Evolutionary conservation across 768 basidiomycete genomes (phyloP), one percentile per base, ranked within the genome.

Genomic region (Lentinula aciculospora): DNA sequence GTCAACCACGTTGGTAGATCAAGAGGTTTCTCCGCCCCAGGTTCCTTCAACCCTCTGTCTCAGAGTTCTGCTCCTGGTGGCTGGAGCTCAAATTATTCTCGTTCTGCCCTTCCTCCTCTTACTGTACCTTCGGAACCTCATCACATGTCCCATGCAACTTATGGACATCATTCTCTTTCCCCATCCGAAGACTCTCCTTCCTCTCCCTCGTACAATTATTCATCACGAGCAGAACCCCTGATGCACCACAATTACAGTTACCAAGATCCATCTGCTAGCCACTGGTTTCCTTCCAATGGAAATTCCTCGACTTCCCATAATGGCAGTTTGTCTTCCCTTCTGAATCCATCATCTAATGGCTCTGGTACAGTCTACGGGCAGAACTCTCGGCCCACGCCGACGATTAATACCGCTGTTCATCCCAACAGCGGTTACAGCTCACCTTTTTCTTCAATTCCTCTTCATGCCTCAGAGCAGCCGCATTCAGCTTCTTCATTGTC

Each of bases 11-110:
- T 80, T 42, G 83, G 85, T 65, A 81, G 86, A 58, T 78, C 83
- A 32, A 85, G 91, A 50, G 90, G 89, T 29, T 92, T 92, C 68
- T 91, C 91, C 58, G 88, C 89, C 2, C 91, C 90, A 40, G 88
- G 89, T 48, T 84, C 89, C 0, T 92, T 85, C 70, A 84, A 84
- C 1, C 88, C 88, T 48, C 80, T 89, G 61, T 79, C 74, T 66
- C 36, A 21, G 4, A 53, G 12, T 23, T 39, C 88, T 47, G 74
- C 75, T 58, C 71, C 81, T 36, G 66, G 80, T 46, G 80, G 79
- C 59, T 89, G 88, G 88, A 77, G 76, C 51, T 79, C 71, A 56
- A 72, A 69, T 64, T 84, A 83, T 73, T 68, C 83, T 58, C 81
- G 86, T 50, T 76, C 81, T 55, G 80, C 84, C 25, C 77, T 94